Evolutionary conservation across 176 grass and related monocot genomes (phyloP).

Genomic region (Phragmites australis): DNA sequence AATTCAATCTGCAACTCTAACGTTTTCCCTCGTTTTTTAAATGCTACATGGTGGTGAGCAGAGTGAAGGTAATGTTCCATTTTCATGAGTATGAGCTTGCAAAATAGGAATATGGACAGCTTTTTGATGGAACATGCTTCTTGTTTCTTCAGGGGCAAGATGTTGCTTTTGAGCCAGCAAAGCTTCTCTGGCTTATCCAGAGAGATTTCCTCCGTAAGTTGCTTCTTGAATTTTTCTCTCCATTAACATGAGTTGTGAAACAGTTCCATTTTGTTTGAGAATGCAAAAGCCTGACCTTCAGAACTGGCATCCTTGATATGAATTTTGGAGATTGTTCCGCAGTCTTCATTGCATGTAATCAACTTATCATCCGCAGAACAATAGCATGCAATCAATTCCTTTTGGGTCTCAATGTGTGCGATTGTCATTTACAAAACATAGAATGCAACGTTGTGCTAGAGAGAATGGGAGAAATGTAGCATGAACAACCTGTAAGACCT

Average conservation of each 20-base stretch:
- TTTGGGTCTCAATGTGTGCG: conserved; percentile 1
- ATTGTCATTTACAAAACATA: background rate
- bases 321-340: background rate
- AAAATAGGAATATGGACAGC: background rate
- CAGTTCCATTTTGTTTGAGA: conserved; percentile 16
- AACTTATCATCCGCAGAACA: background rate
- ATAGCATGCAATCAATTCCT: background rate
- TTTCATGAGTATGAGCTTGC: background rate
- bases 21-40: conserved; percentile 14
- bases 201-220: conserved; percentile 98
- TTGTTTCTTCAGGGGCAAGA: conserved; percentile 79
- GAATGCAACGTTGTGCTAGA: background rate
- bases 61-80: conserved; percentile 81
- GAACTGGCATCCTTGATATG: background rate
- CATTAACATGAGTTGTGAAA: background rate
- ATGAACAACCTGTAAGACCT: background rate
- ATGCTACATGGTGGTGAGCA: conserved; percentile 44
- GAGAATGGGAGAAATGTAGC: background rate
- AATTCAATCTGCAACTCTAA: conserved; percentile 31
- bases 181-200: conserved; percentile 99
- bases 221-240: conserved; percentile 5
- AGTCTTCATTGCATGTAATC: background rate
- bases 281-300: conserved; percentile 16
- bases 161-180: conserved; percentile 94
- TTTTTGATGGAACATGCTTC: background rate